phyloP scores from a whole-genome alignment of 164 flowering plant genomes.

The Nymphaea colorata region DNA sequence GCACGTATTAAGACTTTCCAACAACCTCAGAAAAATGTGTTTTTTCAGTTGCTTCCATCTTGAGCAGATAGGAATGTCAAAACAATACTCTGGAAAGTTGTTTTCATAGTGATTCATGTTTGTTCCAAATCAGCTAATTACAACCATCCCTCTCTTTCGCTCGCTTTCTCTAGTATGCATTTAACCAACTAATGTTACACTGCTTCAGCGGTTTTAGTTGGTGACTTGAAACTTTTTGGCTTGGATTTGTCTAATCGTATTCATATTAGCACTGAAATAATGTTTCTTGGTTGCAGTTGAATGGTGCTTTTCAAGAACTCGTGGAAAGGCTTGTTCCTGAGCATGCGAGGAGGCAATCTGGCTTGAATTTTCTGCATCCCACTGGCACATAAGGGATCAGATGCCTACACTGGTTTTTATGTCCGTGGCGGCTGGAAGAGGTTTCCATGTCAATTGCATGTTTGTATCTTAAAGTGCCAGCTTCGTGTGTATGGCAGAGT shows the following conservation, averaged over 20 bases:
- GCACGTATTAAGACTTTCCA: no score
- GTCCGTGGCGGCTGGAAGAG: background rate
- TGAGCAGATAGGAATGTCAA: no score
- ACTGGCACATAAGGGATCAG: slow-evolving; percentile 14
- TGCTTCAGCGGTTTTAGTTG: no score
- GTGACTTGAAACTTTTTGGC: background rate
- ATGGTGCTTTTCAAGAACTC: slow-evolving; percentile 59
- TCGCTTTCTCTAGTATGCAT: background rate
- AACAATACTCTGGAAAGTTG: no score
- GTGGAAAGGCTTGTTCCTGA: slow-evolving; percentile 54
- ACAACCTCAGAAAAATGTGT: no score
- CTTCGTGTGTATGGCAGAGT: background rate
- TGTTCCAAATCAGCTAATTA: background rate
- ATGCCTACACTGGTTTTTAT: background rate
- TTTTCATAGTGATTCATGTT: background rate
- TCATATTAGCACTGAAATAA: no score
- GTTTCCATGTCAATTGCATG: background rate
- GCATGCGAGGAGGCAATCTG: slow-evolving; percentile 37
- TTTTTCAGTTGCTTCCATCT: no score
- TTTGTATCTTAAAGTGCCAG: background rate
- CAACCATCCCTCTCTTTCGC: background rate
- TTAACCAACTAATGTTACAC: no score
- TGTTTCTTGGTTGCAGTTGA: slow-evolving; percentile 18
- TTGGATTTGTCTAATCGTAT: background rate
- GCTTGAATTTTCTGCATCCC: slow-evolving; percentile 20